These are phyloP conservation scores for Aegilops longissima DNA, from an alignment of 176 grass and related monocot species.

Conservation along the genomic window DNA sequence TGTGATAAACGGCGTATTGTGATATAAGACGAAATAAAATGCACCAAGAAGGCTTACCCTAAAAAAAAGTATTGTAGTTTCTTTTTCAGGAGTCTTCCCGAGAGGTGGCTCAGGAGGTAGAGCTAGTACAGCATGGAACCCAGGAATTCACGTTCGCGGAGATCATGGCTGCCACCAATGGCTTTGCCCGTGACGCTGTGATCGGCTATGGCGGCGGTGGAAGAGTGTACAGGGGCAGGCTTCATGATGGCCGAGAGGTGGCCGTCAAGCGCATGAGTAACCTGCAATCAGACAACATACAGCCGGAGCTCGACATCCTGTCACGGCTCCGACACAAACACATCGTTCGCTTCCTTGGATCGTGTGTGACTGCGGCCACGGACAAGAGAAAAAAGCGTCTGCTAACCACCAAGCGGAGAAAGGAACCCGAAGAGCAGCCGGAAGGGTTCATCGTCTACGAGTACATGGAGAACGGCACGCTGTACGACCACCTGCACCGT, in stretches of 20 bases:
- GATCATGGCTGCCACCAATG: not conserved
- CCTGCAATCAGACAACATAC: no score
- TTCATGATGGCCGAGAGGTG: not conserved
- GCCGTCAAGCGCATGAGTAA: not conserved
- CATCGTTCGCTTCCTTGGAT: not conserved
- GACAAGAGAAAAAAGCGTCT: not conserved
- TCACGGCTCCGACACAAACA: not conserved
- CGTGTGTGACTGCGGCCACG: not conserved
- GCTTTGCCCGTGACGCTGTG: not conserved
- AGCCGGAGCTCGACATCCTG: not conserved
- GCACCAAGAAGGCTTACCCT: no score
- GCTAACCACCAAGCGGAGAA: not conserved
- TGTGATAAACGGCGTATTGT: no score
- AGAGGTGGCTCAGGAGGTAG: not conserved
- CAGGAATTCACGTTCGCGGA: not conserved
- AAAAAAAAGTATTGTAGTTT: no score
- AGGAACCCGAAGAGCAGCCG: no score
- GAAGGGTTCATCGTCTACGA: not conserved
- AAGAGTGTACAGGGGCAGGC: not conserved
- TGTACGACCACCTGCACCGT: no score
- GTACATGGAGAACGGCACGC: no score
- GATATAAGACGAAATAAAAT: no score
- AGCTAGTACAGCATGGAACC: not conserved
- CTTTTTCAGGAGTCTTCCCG: not conserved
- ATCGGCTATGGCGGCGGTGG: not conserved